Base-by-base conservation (phyloP, 2,329 filamentous ascomycete genomes). In the Nemania serpens region DNA sequence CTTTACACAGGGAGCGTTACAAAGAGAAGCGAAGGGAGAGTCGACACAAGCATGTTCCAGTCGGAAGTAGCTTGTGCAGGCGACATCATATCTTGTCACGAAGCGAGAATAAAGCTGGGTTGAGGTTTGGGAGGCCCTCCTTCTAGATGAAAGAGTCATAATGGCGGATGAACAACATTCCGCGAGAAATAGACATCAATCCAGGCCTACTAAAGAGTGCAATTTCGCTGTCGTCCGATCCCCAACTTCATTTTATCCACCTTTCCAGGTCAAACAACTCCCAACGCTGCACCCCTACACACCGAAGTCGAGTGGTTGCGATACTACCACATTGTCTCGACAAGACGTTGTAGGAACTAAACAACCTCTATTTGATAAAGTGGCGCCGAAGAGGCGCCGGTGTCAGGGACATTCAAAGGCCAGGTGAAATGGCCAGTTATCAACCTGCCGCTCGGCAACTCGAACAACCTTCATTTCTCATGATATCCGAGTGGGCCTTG, bases 391-490 rank as follows among this genome's bases (percentile, higher is more conserved):
- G 43, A 56, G 47, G 52, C 39, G 61, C 49, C 58, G 59, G 64
- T 64, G 42, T 47, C 43, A 20, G 58, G 36, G 22, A 50, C 57
- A 67, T 66, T 61, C 67, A 61, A 59, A 67, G 47, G 62, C 56
- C 58, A 48, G 51, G 57, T 66, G 61, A 33, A 53, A 63, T 56
- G 58, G 49, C 59, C 37, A 47, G 59, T 56, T 54, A 55, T 60
- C 62, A 63, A 58, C 62, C 61, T 58, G 62, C 51, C 61, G 64
- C 59, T 66, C 54, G 56, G 56, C 63, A 63, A 63, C 59, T 60
- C 63, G 66, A 70, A 67, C 70, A 74, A 67, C 71, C 72, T 59
- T 75, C 67, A 64, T 74, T 75, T 75, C 72, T 73, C 66, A 63
- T 73, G 69, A 71, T 71, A 68, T 61, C 69, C 66, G 59, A 66